phyloP scores from a whole-genome alignment of 371 early-diverging fungal genomes.

The Capillidium heterosporum region DNA sequence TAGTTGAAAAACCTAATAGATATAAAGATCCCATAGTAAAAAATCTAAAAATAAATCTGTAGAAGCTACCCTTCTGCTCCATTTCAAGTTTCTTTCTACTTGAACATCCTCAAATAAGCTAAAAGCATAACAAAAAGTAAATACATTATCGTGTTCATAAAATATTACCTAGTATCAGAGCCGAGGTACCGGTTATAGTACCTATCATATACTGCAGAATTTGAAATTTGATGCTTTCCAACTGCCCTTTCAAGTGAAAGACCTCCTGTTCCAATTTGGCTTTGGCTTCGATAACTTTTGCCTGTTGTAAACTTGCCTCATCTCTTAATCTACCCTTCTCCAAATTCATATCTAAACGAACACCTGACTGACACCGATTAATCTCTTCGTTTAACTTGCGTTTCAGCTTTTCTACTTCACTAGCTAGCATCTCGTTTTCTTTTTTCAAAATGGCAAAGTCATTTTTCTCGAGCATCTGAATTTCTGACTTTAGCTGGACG shows the following conservation, averaged over 20 bases:
- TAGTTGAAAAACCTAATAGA: too few species aligned
- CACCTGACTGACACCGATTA: slow-evolving; percentile 65
- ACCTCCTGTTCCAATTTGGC: slow-evolving; percentile 80
- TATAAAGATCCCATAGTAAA: too few species aligned
- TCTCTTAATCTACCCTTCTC: slow-evolving; percentile 81
- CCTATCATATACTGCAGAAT: slow-evolving; percentile 67
- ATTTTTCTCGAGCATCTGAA: slow-evolving; percentile 76
- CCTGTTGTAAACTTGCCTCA: slow-evolving; percentile 62
- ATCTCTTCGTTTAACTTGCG: slow-evolving; percentile 67
- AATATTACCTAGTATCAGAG: slow-evolving; percentile 41
- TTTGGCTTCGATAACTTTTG: slow-evolving; percentile 73
- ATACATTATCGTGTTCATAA: neutral
- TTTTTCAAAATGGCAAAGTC: slow-evolving; percentile 69
- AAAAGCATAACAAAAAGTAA: neutral
- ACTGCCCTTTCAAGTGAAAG: slow-evolving; percentile 59
- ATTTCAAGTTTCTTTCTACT: slow-evolving; percentile 9
- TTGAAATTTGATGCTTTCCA: slow-evolving; percentile 80
- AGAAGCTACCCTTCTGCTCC: too few species aligned
- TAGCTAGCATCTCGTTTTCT: slow-evolving; percentile 60
- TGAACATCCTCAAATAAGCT: slow-evolving; percentile 23
- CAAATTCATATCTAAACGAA: slow-evolving; percentile 67
- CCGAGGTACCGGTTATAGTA: slow-evolving; percentile 69
- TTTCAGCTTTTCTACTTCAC: slow-evolving; percentile 61
- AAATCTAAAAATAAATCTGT: too few species aligned
- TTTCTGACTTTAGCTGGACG: slow-evolving; percentile 68